phyloP scores from a whole-genome alignment of 306 rosid genomes.

The Castanea mollissima region DNA sequence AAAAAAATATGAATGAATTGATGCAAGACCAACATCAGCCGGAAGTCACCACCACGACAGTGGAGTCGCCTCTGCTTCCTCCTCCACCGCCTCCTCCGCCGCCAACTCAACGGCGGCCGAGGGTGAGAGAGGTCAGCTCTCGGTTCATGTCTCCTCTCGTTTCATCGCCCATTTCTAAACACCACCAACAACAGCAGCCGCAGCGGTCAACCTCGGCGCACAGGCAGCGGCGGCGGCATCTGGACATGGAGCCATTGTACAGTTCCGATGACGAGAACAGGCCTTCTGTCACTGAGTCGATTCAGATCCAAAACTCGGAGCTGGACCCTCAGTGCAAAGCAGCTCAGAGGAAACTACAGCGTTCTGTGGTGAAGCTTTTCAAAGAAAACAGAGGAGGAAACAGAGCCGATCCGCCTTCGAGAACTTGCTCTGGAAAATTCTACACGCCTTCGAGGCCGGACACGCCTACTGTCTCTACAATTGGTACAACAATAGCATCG shows the following conservation, averaged over 20 bases:
- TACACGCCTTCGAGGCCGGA: constrained; percentile 59
- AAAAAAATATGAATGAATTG: constrained; percentile 19
- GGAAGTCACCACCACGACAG: constrained; percentile 5
- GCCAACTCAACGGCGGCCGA: constrained; percentile 59
- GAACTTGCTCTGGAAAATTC: constrained; percentile 39
- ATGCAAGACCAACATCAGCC: constrained; percentile 20
- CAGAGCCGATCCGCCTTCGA: constrained; percentile 37
- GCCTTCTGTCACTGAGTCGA: constrained; percentile 10
- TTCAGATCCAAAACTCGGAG: constrained; percentile 44
- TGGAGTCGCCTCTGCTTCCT: constrained; percentile 18
- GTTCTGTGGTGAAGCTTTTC: constrained; percentile 39
- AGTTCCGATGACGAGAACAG: constrained; percentile 50
- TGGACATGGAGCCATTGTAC: constrained; percentile 45
- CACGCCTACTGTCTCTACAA: constrained; percentile 43
- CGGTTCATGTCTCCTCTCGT: constrained; percentile 70
- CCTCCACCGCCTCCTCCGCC: constrained; percentile 56
- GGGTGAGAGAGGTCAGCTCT: constrained; percentile 89
- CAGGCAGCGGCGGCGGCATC: constrained; percentile 43
- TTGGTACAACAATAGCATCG: constrained; percentile 21
- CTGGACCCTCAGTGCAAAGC: constrained; percentile 33
- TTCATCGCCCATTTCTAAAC: constrained; percentile 10
- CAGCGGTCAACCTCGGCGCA: constrained; percentile 34
- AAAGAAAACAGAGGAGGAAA: constrained; percentile 55
- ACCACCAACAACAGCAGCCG: not conserved
- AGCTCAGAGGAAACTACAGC: constrained; percentile 48